These are phyloP conservation scores for Coelastrella sp. DNA, from an alignment of 139 green algal species.

Conservation along the genomic window DNA sequence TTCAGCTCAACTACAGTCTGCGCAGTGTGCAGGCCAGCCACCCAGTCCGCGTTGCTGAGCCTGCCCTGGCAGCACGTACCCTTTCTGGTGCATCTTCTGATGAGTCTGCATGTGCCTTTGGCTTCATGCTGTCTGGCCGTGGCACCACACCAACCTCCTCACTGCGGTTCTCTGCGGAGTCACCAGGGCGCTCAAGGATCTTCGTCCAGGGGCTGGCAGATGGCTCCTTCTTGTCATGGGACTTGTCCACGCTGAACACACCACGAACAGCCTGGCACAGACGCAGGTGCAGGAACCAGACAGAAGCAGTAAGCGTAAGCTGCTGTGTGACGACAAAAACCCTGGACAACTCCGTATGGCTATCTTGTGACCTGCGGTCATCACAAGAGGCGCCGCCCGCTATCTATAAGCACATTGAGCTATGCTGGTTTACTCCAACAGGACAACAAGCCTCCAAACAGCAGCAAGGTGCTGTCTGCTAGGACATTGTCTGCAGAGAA, in stretches of 20 bases:
- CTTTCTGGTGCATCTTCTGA: slow-evolving; percentile 31
- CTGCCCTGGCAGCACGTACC: background rate
- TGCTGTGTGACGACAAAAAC: background rate
- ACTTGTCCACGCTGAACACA: background rate
- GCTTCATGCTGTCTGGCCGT: background rate
- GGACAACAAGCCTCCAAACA: background rate
- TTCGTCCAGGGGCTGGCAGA: slow-evolving; percentile 21
- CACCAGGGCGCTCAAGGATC: slow-evolving; percentile 22
- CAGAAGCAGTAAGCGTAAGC: background rate
- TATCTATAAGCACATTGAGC: no score
- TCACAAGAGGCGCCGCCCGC: no score
- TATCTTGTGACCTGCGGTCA: no score
- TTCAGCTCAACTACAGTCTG: background rate
- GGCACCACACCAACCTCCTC: background rate
- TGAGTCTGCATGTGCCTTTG: background rate
- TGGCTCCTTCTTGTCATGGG: slow-evolving; percentile 6
- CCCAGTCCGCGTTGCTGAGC: background rate
- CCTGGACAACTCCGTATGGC: background rate
- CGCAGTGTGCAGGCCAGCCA: background rate
- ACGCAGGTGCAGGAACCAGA: background rate
- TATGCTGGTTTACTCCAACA: no score
- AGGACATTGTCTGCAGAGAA: background rate
- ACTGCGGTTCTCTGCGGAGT: background rate
- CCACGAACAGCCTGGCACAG: background rate
- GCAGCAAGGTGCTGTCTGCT: background rate